Evolutionary conservation across 192 early-diverging fungal genomes (phyloP), one percentile per base, ranked within the genome.

Genomic region (Coemansia sp.): DNA sequence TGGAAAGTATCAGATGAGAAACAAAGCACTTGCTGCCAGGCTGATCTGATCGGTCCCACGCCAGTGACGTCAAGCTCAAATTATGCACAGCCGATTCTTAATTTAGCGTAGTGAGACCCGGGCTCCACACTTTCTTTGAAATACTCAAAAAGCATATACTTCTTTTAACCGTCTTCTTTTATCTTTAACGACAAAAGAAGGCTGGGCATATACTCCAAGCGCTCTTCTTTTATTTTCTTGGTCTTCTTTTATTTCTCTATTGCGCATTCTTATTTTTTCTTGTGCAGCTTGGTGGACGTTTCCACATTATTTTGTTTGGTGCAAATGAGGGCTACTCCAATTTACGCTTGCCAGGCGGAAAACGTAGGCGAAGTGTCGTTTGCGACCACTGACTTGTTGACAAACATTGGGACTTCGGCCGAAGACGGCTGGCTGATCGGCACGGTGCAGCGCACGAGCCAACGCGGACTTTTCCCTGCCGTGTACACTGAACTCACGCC

Each of bases 301-400:
- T 35, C 32, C 32, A 47, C 15, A 47, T 17, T 49, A 5, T 21
- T 19, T 14, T 11, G 2, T 11, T 49, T 22, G 15, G 17, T n/a
- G 2, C 19, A 54, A 38, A 80, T 80, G 77, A 43, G 59, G 14
- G 77, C 77, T 6, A 75, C 15, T 32, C 67, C 77, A 56, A 64
- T 80, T 45, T 80, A 71, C 57, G 73, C 77, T 0, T 80, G 77
- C 59, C 58, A 64, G 19, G 77, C 77, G 8, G 77, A 80, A 19
- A 71, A 71, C 69, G 14, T 64, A 14, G 73, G 77, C 47, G 77
- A 80, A 45, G 62, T 80, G 15, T 68, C 77, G 8, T 80, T 80
- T 62, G 63, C 74, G 7, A 73, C 58, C 15, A 35, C 35, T 12
- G 65, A 71, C 51, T 43, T 41, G 11, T 60, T 80, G 11, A 48